Base-by-base conservation (phyloP, 2,329 filamentous ascomycete species). In the Thielaviopsis populi region DNA sequence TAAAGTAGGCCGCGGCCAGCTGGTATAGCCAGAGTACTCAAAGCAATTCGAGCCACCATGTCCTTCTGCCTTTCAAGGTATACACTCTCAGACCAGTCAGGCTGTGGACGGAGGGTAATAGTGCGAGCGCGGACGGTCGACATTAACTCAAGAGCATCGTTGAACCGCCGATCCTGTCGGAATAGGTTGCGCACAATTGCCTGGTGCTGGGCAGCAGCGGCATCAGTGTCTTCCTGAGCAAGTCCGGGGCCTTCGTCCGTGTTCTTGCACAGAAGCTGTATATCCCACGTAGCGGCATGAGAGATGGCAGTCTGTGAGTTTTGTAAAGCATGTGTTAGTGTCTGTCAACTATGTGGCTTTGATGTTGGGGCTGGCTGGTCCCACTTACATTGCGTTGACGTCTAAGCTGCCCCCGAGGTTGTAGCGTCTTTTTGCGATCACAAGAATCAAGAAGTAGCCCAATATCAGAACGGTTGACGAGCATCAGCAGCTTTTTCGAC, bases 31-130 rank as follows among this genome's bases (percentile, higher is more conserved):
- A 97, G 79, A 15, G 92, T 97, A 65, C 94, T 85, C 56, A 88
- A 83, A 48, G 92, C 94, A 43, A 96, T 83, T 70, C 87, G 86
- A 66, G 94, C 88, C 65, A 94, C 91, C 40, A 96, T 79, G 67
- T 89, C 86, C 73, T 96, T 96, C 73, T 99, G 94, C 66, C 88
- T 89, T 72, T 99, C 94, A 10, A 99, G 78, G 64, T 95, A 84
- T 67, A 94, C 86, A 17, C 89, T 86, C 71, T 99, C 94, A 24
- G 86, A 83, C 87, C 89, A 94, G 48, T 84, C 83, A 0, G 87
- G 83, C 67, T 90, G 80, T 1, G 86, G 83, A 46, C 86, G 80
- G 67, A 92, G 87, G 61, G 88, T 87, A n/a, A 92, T 84, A 11
- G 89, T 77, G 50, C 92, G 85, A 15, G 89, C 80, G 70, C 87